These are phyloP conservation scores for Termitomyces sp. DNA, from an alignment of 768 basidiomycete species.

Conservation along the genomic window DNA sequence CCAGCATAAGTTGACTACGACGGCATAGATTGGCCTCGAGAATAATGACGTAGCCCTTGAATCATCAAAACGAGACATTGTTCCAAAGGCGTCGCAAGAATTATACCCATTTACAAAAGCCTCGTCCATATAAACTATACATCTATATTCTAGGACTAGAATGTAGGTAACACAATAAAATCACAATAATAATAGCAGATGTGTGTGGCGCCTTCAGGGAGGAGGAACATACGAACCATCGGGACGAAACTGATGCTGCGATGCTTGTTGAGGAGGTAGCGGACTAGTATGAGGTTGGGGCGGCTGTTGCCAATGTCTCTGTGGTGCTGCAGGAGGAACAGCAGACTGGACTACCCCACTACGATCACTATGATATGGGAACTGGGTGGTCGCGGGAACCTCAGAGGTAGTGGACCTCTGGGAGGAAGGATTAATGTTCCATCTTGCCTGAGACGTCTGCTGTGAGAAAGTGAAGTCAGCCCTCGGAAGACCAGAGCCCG, in stretches of 20 bases:
- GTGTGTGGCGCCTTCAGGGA: conserved; percentile 10
- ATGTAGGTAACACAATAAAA: conserved; percentile 9
- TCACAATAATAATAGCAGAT: conserved; percentile 6
- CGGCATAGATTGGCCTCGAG: no score
- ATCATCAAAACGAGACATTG: no score
- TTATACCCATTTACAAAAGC: neutral
- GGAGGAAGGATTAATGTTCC: conserved; percentile 15
- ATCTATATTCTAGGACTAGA: conserved; percentile 7
- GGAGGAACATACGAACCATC: conserved; percentile 25
- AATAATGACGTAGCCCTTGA: neutral
- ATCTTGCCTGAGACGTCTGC: conserved; percentile 14
- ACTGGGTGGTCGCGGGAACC: neutral
- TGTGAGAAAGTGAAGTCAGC: neutral
- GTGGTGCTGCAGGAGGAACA: neutral
- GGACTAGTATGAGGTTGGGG: conserved; percentile 18
- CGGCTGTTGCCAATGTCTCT: conserved; percentile 8
- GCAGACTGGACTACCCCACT: neutral
- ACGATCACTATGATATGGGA: conserved; percentile 3
- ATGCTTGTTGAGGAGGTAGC: conserved; percentile 3
- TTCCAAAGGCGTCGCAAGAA: neutral
- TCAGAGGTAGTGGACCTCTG: conserved; percentile 13
- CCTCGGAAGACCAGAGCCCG: neutral
- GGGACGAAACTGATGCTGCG: conserved; percentile 25
- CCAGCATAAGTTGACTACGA: no score
- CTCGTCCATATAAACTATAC: neutral